Conservation (phyloP, 306 rosid genomes). For the Trifolium subterraneum region DNA sequence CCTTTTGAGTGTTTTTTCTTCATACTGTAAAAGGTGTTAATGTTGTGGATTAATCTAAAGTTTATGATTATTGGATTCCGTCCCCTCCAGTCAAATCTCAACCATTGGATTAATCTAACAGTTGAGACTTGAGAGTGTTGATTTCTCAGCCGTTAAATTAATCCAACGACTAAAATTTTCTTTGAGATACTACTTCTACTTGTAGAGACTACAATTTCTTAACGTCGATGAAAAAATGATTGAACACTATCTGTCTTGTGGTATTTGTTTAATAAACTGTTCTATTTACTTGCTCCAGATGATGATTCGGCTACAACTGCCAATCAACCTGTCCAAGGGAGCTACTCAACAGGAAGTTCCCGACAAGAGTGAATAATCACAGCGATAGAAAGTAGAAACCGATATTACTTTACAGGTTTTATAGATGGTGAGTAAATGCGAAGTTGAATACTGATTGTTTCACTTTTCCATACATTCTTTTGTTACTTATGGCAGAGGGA, state of each 20-base stretch:
- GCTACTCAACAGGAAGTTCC: constrained; percentile 81
- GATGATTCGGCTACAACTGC: constrained; percentile 68
- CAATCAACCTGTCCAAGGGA: constrained; percentile 74
- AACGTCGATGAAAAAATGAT: constrained; percentile 6
- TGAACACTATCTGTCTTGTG: constrained; percentile 2
- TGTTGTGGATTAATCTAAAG: not conserved
- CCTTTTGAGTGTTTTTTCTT: not conserved
- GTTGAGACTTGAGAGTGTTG: not conserved
- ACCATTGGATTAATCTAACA: not conserved
- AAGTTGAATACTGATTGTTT: constrained; percentile 50
- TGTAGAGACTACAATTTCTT: constrained; percentile 4
- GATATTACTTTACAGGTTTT: constrained; percentile 43
- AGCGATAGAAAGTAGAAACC: constrained; percentile 53
- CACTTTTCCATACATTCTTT: constrained; percentile 52
- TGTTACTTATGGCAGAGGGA: constrained; percentile 42
- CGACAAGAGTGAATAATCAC: constrained; percentile 59
- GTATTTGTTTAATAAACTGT: constrained; percentile 25
- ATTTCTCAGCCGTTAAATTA: not conserved
- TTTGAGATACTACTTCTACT: not conserved
- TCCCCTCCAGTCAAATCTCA: not conserved
- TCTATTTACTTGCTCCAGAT: constrained; percentile 53
- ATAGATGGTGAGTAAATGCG: constrained; percentile 44
- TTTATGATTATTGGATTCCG: not conserved
- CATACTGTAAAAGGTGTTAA: not conserved
- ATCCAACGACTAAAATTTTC: not conserved